Evolutionary conservation across 108 stramenopile species (phyloP).

Genomic region (Discostella stelligeroides): DNA sequence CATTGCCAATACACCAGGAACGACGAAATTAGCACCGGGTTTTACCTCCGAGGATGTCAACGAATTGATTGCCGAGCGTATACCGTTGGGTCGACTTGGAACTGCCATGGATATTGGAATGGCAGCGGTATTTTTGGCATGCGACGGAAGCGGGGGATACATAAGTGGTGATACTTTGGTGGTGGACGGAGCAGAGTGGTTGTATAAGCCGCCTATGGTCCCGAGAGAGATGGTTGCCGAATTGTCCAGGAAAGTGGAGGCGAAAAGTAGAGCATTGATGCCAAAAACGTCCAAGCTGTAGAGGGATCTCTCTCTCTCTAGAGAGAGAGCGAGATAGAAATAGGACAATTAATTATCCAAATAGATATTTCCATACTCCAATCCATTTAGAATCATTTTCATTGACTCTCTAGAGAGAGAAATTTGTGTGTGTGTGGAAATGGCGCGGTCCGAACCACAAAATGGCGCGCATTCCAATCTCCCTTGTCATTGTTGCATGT

Average conservation of each 20-base stretch:
- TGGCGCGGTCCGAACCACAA: no score
- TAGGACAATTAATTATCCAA: no score
- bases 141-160: constrained; percentile 59
- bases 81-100: constrained; percentile 81
- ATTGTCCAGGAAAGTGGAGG: constrained; percentile 73
- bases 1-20: constrained; percentile 92
- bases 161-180: constrained; percentile 79
- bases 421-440: no score
- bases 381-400: no score
- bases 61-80: constrained; percentile 65
- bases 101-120: constrained; percentile 79
- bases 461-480: no score
- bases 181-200: constrained; percentile 86
- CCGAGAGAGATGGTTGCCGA: constrained; percentile 79
- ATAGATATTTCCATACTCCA: no score
- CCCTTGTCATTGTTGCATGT: no score
- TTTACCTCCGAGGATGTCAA: constrained; percentile 48
- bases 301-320: not conserved
- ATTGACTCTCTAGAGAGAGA: no score
- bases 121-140: constrained; percentile 76
- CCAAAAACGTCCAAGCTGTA: constrained; percentile 47
- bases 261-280: constrained; percentile 57
- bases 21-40: constrained; percentile 89
- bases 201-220: constrained; percentile 78
- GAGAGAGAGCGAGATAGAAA: no score